A percentile compares a stretch with the other conserved stretches of the same genome.
These are phyloP conservation scores for Dillenia turbinata DNA, from an alignment of 164 flowering plant genomes.

Conservation along the genomic window DNA sequence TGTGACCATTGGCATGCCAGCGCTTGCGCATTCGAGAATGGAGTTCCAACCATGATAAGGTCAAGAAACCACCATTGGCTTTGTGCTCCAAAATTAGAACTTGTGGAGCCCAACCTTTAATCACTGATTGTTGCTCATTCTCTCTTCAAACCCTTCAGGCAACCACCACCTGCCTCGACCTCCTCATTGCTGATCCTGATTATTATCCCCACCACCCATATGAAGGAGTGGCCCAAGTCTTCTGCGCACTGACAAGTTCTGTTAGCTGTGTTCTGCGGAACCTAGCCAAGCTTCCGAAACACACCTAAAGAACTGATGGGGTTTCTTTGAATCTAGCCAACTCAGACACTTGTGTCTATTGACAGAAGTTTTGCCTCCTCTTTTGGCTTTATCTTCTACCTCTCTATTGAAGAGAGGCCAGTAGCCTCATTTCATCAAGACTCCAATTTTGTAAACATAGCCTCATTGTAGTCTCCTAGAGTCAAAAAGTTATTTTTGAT, in stretches of 20 bases:
- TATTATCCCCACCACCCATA: conserved; percentile 4
- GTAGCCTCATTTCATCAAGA: no score
- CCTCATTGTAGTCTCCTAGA: no score
- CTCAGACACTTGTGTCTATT: conserved; percentile 11
- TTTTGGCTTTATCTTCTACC: conserved; percentile 10
- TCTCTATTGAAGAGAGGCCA: conserved; percentile 15
- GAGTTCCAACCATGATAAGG: conserved; percentile 34
- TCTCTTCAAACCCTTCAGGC: conserved; percentile 17
- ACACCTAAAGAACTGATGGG: conserved; percentile 16
- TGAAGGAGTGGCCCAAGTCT: conserved; percentile 3
- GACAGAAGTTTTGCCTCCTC: conserved; percentile 16
- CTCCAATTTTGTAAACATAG: no score
- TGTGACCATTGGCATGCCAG: conserved; percentile 19
- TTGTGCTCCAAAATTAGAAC: conserved; percentile 17
- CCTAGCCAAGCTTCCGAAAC: conserved; percentile 14
- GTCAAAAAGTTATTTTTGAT: no score
- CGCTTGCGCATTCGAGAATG: conserved; percentile 14
- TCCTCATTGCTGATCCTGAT: no score
- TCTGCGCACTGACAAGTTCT: conserved; percentile 14
- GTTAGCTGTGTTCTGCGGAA: conserved; percentile 1
- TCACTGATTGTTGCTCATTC: conserved; percentile 5
- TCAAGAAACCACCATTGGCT: conserved; percentile 26
- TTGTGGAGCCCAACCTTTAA: conserved; percentile 29
- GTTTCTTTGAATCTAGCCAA: conserved; percentile 22
- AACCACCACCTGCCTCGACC: conserved; percentile 1